Evolutionary conservation across 2,329 filamentous ascomycete species (phyloP).

Genomic region (Aspergillus terreus): DNA sequence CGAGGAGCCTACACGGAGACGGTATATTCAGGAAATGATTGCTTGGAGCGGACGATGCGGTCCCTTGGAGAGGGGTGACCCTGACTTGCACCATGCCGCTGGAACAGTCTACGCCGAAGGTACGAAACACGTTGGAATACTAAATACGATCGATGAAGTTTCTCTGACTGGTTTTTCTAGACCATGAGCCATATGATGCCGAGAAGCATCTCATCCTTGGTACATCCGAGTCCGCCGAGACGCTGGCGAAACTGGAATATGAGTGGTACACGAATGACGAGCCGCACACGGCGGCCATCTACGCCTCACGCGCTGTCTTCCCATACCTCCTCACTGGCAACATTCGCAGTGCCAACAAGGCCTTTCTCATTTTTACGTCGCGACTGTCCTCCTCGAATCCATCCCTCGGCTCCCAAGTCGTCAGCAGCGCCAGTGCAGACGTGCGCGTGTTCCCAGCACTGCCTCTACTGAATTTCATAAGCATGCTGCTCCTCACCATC

Average conservation of each 20-base stretch:
- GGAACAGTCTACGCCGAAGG: constrained; percentile 83
- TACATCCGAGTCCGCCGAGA: constrained; percentile 79
- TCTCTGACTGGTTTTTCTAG: constrained; percentile 39
- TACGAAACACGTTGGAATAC: constrained; percentile 24
- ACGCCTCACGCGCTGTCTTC: constrained; percentile 79
- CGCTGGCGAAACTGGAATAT: constrained; percentile 81
- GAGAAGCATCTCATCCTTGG: constrained; percentile 86
- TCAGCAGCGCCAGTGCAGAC: constrained; percentile 70
- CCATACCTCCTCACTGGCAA: constrained; percentile 91
- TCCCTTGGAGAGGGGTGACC: constrained; percentile 85
- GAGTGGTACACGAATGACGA: constrained; percentile 90
- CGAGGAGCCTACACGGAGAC: constrained; percentile 87
- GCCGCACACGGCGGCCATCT: constrained; percentile 79
- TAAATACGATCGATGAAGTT: background rate
- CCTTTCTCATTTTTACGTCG: constrained; percentile 71
- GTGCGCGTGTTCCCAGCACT: constrained; percentile 81
- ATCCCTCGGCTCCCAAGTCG: constrained; percentile 71
- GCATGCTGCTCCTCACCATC: constrained; percentile 75
- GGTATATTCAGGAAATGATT: constrained; percentile 82
- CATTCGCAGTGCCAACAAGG: constrained; percentile 79
- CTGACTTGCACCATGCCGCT: constrained; percentile 88
- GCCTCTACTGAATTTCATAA: constrained; percentile 93
- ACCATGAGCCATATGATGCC: constrained; percentile 88
- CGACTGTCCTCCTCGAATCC: constrained; percentile 57
- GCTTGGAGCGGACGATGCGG: constrained; percentile 83